Conservation (phyloP, 805 yeast species). For the Kazachstania viticola region DNA sequence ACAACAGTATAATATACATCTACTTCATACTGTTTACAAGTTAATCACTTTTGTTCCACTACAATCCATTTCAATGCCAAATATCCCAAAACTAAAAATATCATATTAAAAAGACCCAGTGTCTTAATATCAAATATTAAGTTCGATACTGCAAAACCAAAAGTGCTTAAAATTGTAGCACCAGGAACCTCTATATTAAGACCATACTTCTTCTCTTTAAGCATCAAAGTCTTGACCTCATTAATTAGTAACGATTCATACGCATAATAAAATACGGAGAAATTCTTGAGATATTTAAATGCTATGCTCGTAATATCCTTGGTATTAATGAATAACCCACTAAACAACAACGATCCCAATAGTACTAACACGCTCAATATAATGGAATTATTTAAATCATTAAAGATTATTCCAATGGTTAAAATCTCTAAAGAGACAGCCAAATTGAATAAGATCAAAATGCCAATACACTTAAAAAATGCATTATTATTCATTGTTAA, state of each 20-base stretch:
- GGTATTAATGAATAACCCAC: conserved; percentile 86
- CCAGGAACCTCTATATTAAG: conserved; percentile 94
- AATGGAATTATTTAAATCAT: conserved; percentile 88
- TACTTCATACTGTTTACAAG: too few relatives aligned
- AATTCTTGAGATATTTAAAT: conserved; percentile 65
- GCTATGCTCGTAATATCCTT: conserved; percentile 44
- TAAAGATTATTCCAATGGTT: conserved; percentile 75
- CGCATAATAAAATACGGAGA: conserved; percentile 90
- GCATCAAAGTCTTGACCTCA: conserved; percentile 77
- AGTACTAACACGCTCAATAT: conserved; percentile 75
- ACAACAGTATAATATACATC: too few relatives aligned
- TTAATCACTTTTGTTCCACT: conserved; percentile 53
- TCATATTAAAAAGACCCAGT: conserved; percentile 43
- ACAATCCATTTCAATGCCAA: conserved; percentile 60
- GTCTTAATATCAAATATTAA: conserved; percentile 53
- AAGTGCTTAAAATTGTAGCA: conserved; percentile 88
- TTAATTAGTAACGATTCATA: conserved; percentile 88
- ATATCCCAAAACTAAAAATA: conserved; percentile 62
- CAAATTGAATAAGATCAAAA: conserved; percentile 72
- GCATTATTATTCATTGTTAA: conserved; percentile 67
- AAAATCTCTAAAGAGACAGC: conserved; percentile 78
- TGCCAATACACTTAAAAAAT: conserved; percentile 54
- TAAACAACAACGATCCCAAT: conserved; percentile 78
- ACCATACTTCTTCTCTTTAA: conserved; percentile 85
- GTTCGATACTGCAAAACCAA: conserved; percentile 83